Evolutionary conservation across 228 moss, liverwort and hornwort genomes (phyloP), one percentile per base, ranked within the genome.

Genomic region (Sphagnum magellanicum): DNA sequence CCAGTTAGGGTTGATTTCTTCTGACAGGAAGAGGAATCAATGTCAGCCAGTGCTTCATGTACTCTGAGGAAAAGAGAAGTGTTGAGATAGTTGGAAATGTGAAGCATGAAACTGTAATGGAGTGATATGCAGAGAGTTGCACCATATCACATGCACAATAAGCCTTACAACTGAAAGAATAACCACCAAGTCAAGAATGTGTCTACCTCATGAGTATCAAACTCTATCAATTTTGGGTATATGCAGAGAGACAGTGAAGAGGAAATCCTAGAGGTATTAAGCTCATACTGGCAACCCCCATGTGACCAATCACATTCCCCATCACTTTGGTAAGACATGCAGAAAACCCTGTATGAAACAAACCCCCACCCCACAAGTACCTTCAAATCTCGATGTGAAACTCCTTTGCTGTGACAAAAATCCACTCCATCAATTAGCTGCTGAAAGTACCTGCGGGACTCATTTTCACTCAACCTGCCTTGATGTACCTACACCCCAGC

Each of bases 371-470:
- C 49, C 14, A 15, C 5, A 17, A 53, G 8, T 76, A 97, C 97
- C 97, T 98, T 98, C 81, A 98, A 82, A 78, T 98, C 98, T 61
- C 98, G 92, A 77, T 98, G 98, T 64, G 89, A 98, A 51, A 98
- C 98, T 55, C 98, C 98, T 80, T 94, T 94, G 82, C 92, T 98
- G 71, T 98, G 98, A 71, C 98, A 94, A 79, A 83, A 94, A 74
- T 89, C 80, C 13, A 98, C 94, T 67, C 87, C 98, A 81, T 98
- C 98, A 71, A 98, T 89, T 71, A 98, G 81, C 78, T 98, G 98
- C 79, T 98, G 98, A 60, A 98, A 98, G 74, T 89, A 98, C 64
- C 76, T 89, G 51, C 94, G 92, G 68, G 98, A 89, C 68, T 92
- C 90, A 14, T 64, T 77, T 77, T 98, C 98, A 70, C 82, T 87